Base-by-base conservation (phyloP, 305 asterid genomes). In the Stenogyne calaminthoides region DNA sequence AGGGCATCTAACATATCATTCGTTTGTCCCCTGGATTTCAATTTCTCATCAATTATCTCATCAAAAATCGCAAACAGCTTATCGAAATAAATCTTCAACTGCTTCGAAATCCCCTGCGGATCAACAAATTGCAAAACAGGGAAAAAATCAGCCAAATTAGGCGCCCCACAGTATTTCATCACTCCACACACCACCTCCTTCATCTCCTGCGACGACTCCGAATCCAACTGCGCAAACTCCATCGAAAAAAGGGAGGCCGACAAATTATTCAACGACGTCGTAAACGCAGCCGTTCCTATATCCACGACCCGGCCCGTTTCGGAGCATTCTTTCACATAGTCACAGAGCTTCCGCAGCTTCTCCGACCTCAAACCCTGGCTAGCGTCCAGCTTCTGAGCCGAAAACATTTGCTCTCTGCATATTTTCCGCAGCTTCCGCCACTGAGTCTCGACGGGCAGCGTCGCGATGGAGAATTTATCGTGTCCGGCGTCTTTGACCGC, bases 371-470 rank as follows among this genome's bases (percentile, higher is more conserved):
- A 52, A 6, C 52, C 72, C 60, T 68, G 79, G 57, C 77, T 73
- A 4, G 76, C 80, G 4, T 76, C 72, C 1, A 81, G 78, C 25
- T 68, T 70, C 2, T 62, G 46, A 2, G 3, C 22, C 1, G 86
- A 77, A 10, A 84, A 79, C 47, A 81, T 67, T 0, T 67, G 75
- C 16, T 83, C 85, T 67, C 62, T 78, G 65, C 82, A 69, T n/a
- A 81, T 56, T 32, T 60, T 81, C 5, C 84, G 75, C 22, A 81
- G 67, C 66, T 69, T 81, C 7, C 36, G 36, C 36, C 36, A 32
- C 2, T 32, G 36, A 32, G 0, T 44, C 7, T 37, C 71, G 0
- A 51, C 78, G 0, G 85, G 87, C 34, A 75, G 2, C 75, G 76
- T 80, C 5, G 3, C 73, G 9, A 80, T 4, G 2, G 84, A 76